Conservation (phyloP, 331 rosid species). For the Malus hybrid region DNA sequence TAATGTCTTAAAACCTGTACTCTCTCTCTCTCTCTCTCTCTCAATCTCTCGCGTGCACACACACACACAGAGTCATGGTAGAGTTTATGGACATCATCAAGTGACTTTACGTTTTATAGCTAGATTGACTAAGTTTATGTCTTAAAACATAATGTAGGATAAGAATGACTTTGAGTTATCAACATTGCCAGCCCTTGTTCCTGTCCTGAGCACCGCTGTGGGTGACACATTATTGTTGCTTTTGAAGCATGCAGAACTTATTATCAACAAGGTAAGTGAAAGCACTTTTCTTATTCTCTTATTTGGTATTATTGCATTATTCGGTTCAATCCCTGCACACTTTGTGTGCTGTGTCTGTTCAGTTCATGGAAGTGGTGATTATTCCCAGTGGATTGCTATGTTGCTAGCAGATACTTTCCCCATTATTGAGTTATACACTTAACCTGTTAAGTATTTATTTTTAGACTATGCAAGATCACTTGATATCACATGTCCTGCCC, state of each 20-base stretch:
- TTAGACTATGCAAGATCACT: conserved; percentile 76
- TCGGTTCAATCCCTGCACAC: not conserved
- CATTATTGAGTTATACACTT: not conserved
- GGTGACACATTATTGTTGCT: conserved; percentile 87
- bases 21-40: not conserved
- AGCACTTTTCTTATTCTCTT: not conserved
- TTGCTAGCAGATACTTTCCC: not conserved
- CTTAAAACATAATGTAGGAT: conserved; percentile 47
- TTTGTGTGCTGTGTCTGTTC: not conserved
- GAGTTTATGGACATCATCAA: not conserved
- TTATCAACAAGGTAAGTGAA: conserved; percentile 69
- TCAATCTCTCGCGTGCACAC: not conserved
- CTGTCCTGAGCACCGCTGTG: conserved; percentile 72
- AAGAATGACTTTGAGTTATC: conserved; percentile 87
- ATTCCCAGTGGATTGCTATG: not conserved
- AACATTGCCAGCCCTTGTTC: conserved; percentile 94
- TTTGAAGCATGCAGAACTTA: conserved; percentile 83
- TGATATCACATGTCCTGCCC: conserved; percentile 80
- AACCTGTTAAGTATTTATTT: conserved; percentile 24
- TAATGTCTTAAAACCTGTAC: not conserved
- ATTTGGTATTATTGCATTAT: not conserved
- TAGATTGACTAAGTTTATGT: conserved; percentile 2
- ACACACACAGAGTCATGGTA: not conserved
- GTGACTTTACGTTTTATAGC: not conserved
- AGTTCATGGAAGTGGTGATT: not conserved